phyloP scores from a whole-genome alignment of 768 basidiomycete genomes.

The Xerocomus spinulosus region DNA sequence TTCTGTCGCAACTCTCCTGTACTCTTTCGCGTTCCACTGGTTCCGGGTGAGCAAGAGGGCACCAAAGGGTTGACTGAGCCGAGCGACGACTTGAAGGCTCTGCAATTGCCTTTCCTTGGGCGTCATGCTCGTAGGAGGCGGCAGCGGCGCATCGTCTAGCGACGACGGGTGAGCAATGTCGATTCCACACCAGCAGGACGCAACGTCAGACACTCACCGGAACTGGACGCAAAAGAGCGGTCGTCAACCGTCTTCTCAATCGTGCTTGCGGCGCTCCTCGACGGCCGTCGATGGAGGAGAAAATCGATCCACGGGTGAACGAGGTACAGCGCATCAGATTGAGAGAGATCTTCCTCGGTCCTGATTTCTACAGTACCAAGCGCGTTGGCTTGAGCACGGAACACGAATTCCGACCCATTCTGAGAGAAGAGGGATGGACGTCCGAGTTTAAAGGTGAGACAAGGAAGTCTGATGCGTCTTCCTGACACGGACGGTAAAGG shows the following conservation, averaged over 20 bases:
- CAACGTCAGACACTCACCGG: too few relatives aligned
- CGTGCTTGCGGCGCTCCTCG: not conserved
- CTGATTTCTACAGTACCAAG: constrained; percentile 2
- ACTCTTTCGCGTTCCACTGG: too few relatives aligned
- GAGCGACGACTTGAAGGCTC: too few relatives aligned
- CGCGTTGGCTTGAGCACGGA: not conserved
- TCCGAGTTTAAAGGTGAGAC: not conserved
- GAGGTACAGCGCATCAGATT: not conserved
- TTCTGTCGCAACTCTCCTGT: too few relatives aligned
- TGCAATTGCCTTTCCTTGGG: too few relatives aligned
- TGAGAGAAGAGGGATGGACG: not conserved
- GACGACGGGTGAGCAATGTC: too few relatives aligned
- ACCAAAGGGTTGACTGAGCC: too few relatives aligned
- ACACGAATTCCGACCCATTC: not conserved
- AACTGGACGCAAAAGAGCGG: not conserved
- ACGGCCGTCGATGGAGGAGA: not conserved
- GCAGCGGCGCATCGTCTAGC: too few relatives aligned
- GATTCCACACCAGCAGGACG: too few relatives aligned
- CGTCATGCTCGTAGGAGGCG: too few relatives aligned
- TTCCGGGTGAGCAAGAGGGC: too few relatives aligned
- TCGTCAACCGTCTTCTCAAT: not conserved
- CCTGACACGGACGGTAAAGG: not conserved
- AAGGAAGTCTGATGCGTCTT: not conserved
- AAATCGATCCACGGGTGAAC: constrained; percentile 5
- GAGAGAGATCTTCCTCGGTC: not conserved